phyloP scores from a whole-genome alignment of 1,284 basidiomycete species.

The Ceratobasidium theobromae region DNA sequence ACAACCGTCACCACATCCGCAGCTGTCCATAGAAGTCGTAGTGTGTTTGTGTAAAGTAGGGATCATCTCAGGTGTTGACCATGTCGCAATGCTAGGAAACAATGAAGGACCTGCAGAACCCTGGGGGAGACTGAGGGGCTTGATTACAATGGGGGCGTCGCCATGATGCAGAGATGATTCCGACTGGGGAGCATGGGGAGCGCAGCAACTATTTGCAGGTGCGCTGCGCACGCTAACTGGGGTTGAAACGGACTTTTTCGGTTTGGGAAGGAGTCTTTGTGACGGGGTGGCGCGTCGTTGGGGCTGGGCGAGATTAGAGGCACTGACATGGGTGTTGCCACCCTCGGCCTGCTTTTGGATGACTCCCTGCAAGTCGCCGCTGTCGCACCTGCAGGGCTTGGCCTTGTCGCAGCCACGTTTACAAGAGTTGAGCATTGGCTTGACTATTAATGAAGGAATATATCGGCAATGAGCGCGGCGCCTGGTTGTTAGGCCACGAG shows the following conservation, averaged over 20 bases:
- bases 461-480: neutral
- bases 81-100: constrained; percentile 27
- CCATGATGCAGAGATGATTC: neutral
- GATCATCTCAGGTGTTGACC: constrained; percentile 6
- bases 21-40: constrained; percentile 22
- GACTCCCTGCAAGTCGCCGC: neutral
- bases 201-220: constrained; percentile 21
- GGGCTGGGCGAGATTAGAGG: neutral
- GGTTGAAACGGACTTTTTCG: constrained; percentile 2
- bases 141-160: constrained; percentile 14
- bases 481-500: constrained; percentile 4
- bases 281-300: constrained; percentile 2
- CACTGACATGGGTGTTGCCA: neutral
- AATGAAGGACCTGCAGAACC: constrained; percentile 8
- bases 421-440: constrained; percentile 10
- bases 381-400: constrained; percentile 23
- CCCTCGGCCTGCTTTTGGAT: constrained; percentile 7
- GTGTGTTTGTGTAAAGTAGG: constrained; percentile 9
- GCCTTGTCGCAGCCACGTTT: constrained; percentile 18
- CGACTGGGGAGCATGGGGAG: neutral
- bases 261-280: constrained; percentile 11
- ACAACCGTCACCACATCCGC: constrained; percentile 21
- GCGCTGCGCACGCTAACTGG: too few species aligned
- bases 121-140: constrained; percentile 15
- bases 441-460: constrained; percentile 22